Evolutionary conservation across 2,329 filamentous ascomycete species (phyloP).

Genomic region (Phaeosphaeriaceae sp.): DNA sequence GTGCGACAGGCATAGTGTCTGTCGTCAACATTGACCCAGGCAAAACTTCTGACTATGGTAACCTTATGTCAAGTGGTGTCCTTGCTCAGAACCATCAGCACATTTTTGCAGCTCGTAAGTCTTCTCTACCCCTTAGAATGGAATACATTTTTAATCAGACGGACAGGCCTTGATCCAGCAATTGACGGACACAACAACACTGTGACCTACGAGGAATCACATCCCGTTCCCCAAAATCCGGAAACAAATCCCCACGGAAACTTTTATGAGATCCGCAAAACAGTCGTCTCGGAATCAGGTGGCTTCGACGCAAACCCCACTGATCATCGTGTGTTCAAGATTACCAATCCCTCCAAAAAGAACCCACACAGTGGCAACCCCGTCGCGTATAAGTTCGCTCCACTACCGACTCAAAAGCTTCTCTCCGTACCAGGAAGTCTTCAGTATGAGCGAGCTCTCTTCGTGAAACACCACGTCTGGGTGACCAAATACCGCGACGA

Average conservation of each 20-base stretch:
- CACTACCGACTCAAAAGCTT: slow-evolving; percentile 57
- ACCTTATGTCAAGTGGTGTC: slow-evolving; percentile 67
- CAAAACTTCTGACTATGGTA: slow-evolving; percentile 63
- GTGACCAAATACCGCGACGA: slow-evolving; percentile 60
- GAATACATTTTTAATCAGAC: neutral
- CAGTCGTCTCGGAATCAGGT: slow-evolving; percentile 53
- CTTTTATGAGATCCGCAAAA: slow-evolving; percentile 62
- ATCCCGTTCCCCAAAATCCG: slow-evolving; percentile 57
- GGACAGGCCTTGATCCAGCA: slow-evolving; percentile 68
- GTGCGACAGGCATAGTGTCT: slow-evolving; percentile 71
- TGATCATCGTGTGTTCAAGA: slow-evolving; percentile 62
- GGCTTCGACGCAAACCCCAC: slow-evolving; percentile 61
- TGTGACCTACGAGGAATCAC: slow-evolving; percentile 61
- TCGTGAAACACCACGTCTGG: slow-evolving; percentile 61
- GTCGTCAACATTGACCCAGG: slow-evolving; percentile 66
- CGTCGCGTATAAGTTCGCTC: slow-evolving; percentile 57
- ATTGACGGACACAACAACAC: slow-evolving; percentile 64
- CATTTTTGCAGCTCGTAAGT: slow-evolving; percentile 59
- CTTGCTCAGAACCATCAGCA: slow-evolving; percentile 75
- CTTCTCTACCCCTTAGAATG: no score
- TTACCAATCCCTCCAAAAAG: slow-evolving; percentile 55
- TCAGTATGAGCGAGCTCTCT: slow-evolving; percentile 55
- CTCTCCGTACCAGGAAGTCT: slow-evolving; percentile 55
- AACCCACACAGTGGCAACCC: slow-evolving; percentile 55
- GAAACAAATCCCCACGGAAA: slow-evolving; percentile 67